These are phyloP conservation scores for Fabrea salina DNA, from an alignment of 169 alveolate species.

Conservation along the genomic window DNA sequence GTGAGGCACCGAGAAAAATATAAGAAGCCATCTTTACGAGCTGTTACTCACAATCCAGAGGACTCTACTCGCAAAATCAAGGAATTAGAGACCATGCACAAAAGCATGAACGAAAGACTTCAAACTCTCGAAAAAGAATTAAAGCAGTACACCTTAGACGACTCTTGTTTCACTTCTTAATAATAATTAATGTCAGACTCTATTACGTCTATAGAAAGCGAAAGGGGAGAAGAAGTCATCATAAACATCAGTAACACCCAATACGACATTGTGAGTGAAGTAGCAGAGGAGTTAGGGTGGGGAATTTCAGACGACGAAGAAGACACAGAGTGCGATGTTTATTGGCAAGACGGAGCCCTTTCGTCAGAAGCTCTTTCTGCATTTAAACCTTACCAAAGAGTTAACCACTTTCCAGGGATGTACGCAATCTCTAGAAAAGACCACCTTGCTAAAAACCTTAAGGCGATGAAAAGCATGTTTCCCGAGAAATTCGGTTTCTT, in stretches of 20 bases:
- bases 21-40: no score
- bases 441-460: constrained; percentile 82
- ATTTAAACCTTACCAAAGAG: constrained; percentile 60
- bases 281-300: background rate
- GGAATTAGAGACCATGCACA: no score
- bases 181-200: no score
- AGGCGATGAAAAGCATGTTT: constrained; percentile 75
- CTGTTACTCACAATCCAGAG: no score
- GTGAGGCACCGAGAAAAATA: no score
- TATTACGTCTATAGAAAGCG: no score
- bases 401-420: constrained; percentile 87
- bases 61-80: no score
- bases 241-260: constrained; percentile 9
- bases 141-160: no score
- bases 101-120: no score
- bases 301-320: background rate
- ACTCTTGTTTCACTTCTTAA: no score
- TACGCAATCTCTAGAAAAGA: constrained; percentile 83
- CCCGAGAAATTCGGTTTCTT: constrained; percentile 86
- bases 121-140: no score
- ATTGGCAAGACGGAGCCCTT: constrained; percentile 70
- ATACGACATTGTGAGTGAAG: background rate
- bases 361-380: constrained; percentile 43
- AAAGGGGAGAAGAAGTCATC: constrained; percentile 13
- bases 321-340: constrained; percentile 46